Base-by-base conservation (phyloP, 31 red algal species). In the Odonthalia washingtoniensis region DNA sequence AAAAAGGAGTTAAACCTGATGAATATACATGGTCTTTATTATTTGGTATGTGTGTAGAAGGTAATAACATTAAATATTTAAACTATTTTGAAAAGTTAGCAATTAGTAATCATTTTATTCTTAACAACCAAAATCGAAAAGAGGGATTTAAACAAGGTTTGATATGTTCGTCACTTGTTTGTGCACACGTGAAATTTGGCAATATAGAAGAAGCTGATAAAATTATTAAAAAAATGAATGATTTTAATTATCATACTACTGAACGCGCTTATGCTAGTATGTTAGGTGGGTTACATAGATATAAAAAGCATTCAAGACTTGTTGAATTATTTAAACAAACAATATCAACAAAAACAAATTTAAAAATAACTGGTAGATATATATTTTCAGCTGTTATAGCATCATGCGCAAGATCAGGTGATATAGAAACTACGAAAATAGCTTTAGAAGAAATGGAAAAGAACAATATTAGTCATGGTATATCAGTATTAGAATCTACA, bases 1-100 rank as follows among this genome's bases (percentile, higher is more conserved):
- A 80, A 21, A 32, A 36, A 18, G 5, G 12, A 0, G 68, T 79
- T 18, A 41, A 34, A 39, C 86, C 92, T 40, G 86, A 94, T 73
- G 79, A 89, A 35, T 94, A 65, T 46, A 81, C 92, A 21, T 84
- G 89, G 80, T 86, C 92, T 18, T 84, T 85, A 46, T 39, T 94
- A 73, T 94, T 86, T 45, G 46, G 72, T 30, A 79, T 94, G 74
- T 86, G 86, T 75, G 92, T 74, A 14, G 46, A 33, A 31, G 63
- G 45, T 24, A 36, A 52, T 5, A 77, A 53, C 53, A 40, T 46
- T 43, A 64, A 65, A 27, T 89, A 69, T 73, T 72, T 77, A 4
- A 52, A 63, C 35, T 24, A 65, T 32, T 86, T 94, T 66, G 74
- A 81, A 32, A n/a, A 33, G 6, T 42, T 41, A 18, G 86, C 92